Percentiles rank a stretch among this genome's conserved stretches.
Evolutionary conservation across 2,329 filamentous ascomycete genomes (phyloP).

Genomic region (Fusarium sp.): DNA sequence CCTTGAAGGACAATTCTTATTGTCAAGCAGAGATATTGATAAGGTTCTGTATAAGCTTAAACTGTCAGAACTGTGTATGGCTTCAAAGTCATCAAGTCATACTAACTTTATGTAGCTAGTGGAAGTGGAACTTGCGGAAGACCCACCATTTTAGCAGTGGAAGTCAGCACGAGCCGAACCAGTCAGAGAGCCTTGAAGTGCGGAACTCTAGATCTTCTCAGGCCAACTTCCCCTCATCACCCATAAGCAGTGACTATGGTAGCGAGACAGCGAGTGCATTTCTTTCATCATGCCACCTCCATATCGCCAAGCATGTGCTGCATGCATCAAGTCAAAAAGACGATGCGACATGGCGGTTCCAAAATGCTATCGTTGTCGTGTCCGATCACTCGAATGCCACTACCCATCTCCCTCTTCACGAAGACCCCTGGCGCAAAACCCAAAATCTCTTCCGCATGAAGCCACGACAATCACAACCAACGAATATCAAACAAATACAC

Average conservation of each 20-base stretch:
- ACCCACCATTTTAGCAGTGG: neutral
- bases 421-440: neutral
- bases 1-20: too few species aligned
- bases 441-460: neutral
- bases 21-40: too few species aligned
- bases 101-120: neutral
- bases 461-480: accelerated
- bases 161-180: neutral
- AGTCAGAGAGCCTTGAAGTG: neutral
- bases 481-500: too few species aligned
- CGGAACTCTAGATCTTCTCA: neutral
- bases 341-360: neutral
- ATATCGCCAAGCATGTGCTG: neutral
- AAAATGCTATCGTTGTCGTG: neutral
- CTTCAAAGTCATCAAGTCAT: too few species aligned
- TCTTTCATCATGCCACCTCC: neutral
- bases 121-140: neutral
- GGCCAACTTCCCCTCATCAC: neutral
- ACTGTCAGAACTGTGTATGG: too few species aligned
- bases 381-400: neutral
- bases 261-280: accelerated
- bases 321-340: conserved; percentile 1
- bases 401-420: neutral
- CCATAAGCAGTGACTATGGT: neutral
- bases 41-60: too few species aligned